These are phyloP conservation scores for Penicillium crustosum DNA, from an alignment of 2,329 filamentous ascomycete species.

Conservation along the genomic window DNA sequence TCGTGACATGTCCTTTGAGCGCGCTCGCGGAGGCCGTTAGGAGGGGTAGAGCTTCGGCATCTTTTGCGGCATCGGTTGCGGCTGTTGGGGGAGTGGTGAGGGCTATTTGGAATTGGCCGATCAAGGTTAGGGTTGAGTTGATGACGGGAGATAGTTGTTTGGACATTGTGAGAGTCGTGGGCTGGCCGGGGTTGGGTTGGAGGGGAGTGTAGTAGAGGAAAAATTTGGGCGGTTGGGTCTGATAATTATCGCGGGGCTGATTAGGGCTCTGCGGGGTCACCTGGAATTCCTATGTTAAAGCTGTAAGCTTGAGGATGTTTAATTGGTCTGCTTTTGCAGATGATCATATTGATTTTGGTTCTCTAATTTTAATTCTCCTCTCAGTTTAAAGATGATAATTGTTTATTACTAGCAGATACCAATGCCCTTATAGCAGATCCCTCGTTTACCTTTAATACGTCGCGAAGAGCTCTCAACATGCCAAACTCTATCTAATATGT, in stretches of 20 bases:
- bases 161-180: conserved; percentile 28
- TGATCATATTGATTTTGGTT: background rate
- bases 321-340: background rate
- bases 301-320: background rate
- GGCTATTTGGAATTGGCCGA: conserved; percentile 41
- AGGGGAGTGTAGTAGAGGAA: conserved; percentile 15
- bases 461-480: background rate
- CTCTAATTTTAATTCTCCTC: background rate
- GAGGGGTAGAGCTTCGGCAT: conserved; percentile 57
- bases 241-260: conserved; percentile 30
- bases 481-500: background rate
- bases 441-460: background rate
- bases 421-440: background rate
- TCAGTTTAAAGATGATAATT: background rate
- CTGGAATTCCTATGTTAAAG: conserved; percentile 6
- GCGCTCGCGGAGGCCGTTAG: conserved; percentile 70
- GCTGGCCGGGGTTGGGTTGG: conserved; percentile 1
- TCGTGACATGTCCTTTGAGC: conserved; percentile 80
- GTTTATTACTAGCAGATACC: background rate
- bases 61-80: conserved; percentile 25
- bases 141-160: conserved; percentile 34
- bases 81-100: conserved; percentile 30
- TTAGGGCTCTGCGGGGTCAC: conserved; percentile 36
- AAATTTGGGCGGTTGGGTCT: conserved; percentile 25
- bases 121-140: conserved; percentile 37